phyloP scores from a whole-genome alignment of 805 yeast species.

The Metschnikowia sp. region DNA sequence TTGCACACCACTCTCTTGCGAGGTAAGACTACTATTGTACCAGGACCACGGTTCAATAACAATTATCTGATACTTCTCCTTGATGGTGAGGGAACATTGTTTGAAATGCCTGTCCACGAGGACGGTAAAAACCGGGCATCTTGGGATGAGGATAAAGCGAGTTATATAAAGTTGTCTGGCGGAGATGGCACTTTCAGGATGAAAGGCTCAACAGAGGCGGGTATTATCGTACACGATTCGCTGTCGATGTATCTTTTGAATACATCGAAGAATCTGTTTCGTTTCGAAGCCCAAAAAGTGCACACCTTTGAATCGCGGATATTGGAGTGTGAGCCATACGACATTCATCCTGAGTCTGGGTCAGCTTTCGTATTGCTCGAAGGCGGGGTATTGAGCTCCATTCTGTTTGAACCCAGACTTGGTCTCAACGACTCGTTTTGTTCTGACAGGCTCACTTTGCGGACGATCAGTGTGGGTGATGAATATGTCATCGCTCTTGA shows the following conservation, averaged over 20 bases:
- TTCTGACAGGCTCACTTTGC: constrained; percentile 6
- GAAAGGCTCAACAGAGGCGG: neutral
- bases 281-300: neutral
- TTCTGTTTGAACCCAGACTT: neutral
- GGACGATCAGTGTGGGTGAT: neutral
- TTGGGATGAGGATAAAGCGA: neutral
- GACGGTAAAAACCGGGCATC: neutral
- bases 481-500: constrained; percentile 6
- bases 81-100: constrained; percentile 5
- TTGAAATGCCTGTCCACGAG: constrained; percentile 1
- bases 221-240: neutral
- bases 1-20: neutral
- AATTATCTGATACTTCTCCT: constrained; percentile 1
- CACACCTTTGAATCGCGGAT: constrained; percentile 1
- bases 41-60: too few relatives aligned
- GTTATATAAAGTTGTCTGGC: too few relatives aligned
- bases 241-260: too few relatives aligned
- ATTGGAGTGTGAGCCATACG: neutral
- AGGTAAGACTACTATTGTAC: constrained; percentile 1
- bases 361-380: constrained; percentile 4
- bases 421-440: neutral
- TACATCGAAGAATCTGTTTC: neutral
- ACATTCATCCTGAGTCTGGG: neutral
- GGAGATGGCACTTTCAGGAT: constrained; percentile 2
- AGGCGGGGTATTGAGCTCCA: constrained; percentile 2